Base-by-base conservation (phyloP, 1,139 yeast genomes). In the Arxiozyma bovina region DNA sequence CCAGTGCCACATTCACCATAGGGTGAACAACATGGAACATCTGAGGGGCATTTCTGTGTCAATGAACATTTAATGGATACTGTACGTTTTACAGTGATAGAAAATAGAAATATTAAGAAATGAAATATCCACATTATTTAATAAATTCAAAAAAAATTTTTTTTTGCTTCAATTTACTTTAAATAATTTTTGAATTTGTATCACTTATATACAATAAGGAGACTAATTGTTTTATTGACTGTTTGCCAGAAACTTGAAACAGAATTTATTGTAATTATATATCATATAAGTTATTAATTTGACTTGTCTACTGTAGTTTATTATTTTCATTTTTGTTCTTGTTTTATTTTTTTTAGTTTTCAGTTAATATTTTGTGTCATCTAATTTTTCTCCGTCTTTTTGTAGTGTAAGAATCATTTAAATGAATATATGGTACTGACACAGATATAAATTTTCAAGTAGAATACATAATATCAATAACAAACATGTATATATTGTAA, bases 1-100 rank as follows among this genome's bases (percentile, higher is more conserved):
- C 96, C 96, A 18, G 84, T 77, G 54, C 96, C 96, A 76, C 96
- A 89, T n/a, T 73, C 75, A 42, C 96, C 95, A 63, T 81, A 86
- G 61, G 83, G 88, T 22, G 90, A 83, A 68, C 96, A 89, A 68
- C 96, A 89, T 49, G 96, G 96, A 53, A 71, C 63, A 46, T 75
- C 77, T 61, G 80, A 78, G 0, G 96, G 96, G 71, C 96, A 89
- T 15, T 71, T 65, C n/a, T 62, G 58, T 18, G 77, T 70, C 11
- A 72, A 67, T 53, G 76, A 76, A 71, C 95, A 87, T 9, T 18
- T 30, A 20, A 45, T 45, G 67, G 56, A 54, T 73, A 70, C 17
- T 18, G 15, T 7, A 3, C n/a, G 15, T 18, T 71, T 46, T 6
- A 18, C 17, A 30, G 18, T 20, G 7, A 22, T 12, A 20, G 15